A percentile compares a stretch with the other conserved stretches of the same genome.
Evolutionary conservation across 495 filamentous ascomycete species (phyloP).

Genomic region (Cudoniella acicularis): DNA sequence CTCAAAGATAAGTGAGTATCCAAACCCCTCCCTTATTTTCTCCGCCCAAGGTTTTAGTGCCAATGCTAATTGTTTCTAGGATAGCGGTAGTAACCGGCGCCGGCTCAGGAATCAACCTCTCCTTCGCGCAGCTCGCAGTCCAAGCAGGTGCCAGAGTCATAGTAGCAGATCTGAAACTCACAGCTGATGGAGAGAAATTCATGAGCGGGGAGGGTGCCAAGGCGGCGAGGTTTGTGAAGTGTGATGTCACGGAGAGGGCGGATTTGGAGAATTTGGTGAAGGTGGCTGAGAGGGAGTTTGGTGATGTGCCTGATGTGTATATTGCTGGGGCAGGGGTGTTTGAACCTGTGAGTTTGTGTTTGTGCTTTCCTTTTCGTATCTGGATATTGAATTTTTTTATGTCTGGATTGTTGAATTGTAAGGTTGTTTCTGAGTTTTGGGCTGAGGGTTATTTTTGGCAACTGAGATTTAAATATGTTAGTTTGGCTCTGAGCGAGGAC

Average conservation of each 20-base stretch:
- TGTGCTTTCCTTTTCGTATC: no score
- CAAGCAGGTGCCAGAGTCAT: conserved; percentile 26
- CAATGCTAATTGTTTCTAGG: no score
- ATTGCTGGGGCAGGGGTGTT: conserved; percentile 32
- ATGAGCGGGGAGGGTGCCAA: conserved; percentile 12
- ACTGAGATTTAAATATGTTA: neutral
- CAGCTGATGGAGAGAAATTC: conserved; percentile 23
- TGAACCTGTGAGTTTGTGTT: conserved; percentile 27
- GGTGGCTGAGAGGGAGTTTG: conserved; percentile 28
- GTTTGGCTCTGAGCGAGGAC: neutral
- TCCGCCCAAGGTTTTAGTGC: no score
- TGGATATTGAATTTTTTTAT: no score
- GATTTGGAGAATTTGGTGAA: conserved; percentile 27
- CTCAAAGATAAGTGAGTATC: conserved; percentile 28
- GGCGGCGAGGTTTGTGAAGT: conserved; percentile 27
- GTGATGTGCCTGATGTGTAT: conserved; percentile 32
- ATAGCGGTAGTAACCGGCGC: conserved; percentile 30
- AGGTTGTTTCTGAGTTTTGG: neutral
- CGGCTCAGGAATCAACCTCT: conserved; percentile 27
- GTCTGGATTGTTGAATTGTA: neutral
- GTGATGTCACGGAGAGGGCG: conserved; percentile 33
- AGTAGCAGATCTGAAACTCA: conserved; percentile 31
- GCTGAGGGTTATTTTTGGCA: no score
- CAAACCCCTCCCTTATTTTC: no score
- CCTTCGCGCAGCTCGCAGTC: conserved; percentile 27